A percentile compares a stretch with the other conserved stretches of the same genome.
phyloP scores from a whole-genome alignment of 1,139 yeast genomes.

The Blastobotrys buckinghamii region DNA sequence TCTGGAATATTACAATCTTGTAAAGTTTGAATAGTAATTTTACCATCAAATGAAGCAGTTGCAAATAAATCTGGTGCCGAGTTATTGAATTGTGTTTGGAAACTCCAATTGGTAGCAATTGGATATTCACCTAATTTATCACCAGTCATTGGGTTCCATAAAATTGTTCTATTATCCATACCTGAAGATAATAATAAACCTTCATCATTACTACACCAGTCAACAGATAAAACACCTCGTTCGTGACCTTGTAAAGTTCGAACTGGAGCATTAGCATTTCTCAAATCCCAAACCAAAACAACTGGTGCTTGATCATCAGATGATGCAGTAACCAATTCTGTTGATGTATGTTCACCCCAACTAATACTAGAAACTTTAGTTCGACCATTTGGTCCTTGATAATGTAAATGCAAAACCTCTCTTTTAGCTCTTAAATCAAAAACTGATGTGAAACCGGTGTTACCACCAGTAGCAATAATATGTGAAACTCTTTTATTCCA shows the following conservation, averaged over 20 bases:
- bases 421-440: slow-evolving; percentile 90
- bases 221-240: slow-evolving; percentile 82
- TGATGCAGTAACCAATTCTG: slow-evolving; percentile 82
- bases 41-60: slow-evolving; percentile 88
- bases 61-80: slow-evolving; percentile 87
- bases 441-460: slow-evolving; percentile 77
- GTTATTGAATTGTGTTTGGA: slow-evolving; percentile 83
- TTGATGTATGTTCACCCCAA: slow-evolving; percentile 86
- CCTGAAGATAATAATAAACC: slow-evolving; percentile 79
- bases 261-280: slow-evolving; percentile 89
- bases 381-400: slow-evolving; percentile 57
- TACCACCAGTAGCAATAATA: slow-evolving; percentile 86
- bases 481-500: slow-evolving; percentile 88
- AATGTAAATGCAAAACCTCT: slow-evolving; percentile 78
- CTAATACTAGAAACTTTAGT: slow-evolving; percentile 42
- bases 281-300: slow-evolving; percentile 86
- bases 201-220: slow-evolving; percentile 89
- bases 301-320: slow-evolving; percentile 77
- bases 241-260: slow-evolving; percentile 70
- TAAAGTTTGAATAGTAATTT: slow-evolving; percentile 72
- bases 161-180: slow-evolving; percentile 76
- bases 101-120: slow-evolving; percentile 90
- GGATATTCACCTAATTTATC: slow-evolving; percentile 80
- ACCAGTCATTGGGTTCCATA: slow-evolving; percentile 79
- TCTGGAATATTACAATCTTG: slow-evolving; percentile 62